A percentile compares a stretch with the other conserved stretches of the same genome.
phyloP scores from a whole-genome alignment of 108 stramenopile species.

The Cyclotella cryptica region DNA sequence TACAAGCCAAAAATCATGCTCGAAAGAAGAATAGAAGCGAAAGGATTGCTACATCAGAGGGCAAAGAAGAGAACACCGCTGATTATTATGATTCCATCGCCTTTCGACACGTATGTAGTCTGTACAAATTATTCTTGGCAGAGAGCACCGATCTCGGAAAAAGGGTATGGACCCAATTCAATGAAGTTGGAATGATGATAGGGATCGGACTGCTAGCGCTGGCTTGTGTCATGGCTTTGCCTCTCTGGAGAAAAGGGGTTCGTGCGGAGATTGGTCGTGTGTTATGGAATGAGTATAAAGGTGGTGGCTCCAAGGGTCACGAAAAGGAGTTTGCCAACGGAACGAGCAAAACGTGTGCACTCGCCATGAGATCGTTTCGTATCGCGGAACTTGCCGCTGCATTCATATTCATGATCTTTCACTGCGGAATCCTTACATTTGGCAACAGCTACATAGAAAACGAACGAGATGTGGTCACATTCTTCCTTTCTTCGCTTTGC shows the following conservation, averaged over 20 bases:
- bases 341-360: not conserved
- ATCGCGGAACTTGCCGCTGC: constrained; percentile 47
- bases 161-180: constrained; percentile 88
- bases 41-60: not conserved
- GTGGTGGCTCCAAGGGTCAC: not conserved
- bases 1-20: constrained; percentile 18
- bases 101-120: constrained; percentile 69
- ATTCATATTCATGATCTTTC: constrained; percentile 63
- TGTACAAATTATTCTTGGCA: constrained; percentile 77
- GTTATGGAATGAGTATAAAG: constrained; percentile 8
- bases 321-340: not conserved
- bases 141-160: constrained; percentile 82
- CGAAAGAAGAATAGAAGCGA: constrained; percentile 3
- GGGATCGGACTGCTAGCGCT: constrained; percentile 65
- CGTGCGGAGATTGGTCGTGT: constrained; percentile 18
- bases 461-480: constrained; percentile 72
- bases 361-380: constrained; percentile 33
- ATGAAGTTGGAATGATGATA: constrained; percentile 74
- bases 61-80: not conserved
- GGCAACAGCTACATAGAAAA: constrained; percentile 81
- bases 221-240: constrained; percentile 49
- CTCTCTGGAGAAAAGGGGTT: constrained; percentile 39
- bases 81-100: constrained; percentile 59
- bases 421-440: constrained; percentile 76
- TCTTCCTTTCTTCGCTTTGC: constrained; percentile 65